Evolutionary conservation across 2,329 filamentous ascomycete genomes (phyloP).

Genomic region (Gremmenia infestans): DNA sequence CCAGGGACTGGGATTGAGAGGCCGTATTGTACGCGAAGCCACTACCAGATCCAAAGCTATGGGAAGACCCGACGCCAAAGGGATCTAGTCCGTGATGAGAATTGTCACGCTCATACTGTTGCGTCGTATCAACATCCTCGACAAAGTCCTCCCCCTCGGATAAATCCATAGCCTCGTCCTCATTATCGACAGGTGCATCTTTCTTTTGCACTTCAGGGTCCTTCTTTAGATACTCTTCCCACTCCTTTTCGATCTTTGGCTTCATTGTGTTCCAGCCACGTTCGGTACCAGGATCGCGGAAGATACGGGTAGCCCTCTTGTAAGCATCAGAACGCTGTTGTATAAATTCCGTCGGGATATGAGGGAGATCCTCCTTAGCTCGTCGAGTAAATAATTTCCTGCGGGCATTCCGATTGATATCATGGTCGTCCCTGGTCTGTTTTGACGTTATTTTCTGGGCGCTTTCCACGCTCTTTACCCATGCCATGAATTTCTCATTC

Average conservation of each 20-base stretch:
- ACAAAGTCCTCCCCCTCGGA: neutral
- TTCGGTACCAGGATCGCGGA: constrained; percentile 28
- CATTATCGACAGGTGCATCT: neutral
- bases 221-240: constrained; percentile 3
- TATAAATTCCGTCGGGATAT: constrained; percentile 26
- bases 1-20: no score
- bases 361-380: constrained; percentile 24
- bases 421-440: constrained; percentile 22
- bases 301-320: constrained; percentile 30
- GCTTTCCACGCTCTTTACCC: constrained; percentile 25
- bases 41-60: no score
- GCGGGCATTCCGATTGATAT: constrained; percentile 24
- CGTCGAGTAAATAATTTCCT: constrained; percentile 22
- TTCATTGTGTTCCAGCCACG: constrained; percentile 29
- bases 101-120: no score
- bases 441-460: constrained; percentile 20
- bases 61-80: no score
- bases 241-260: constrained; percentile 29
- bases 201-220: neutral
- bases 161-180: neutral
- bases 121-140: no score
- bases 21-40: no score
- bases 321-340: constrained; percentile 16
- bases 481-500: constrained; percentile 26
- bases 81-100: no score